Evolutionary conservation across 306 rosid genomes (phyloP).

Genomic region (Vigna trinervia): DNA sequence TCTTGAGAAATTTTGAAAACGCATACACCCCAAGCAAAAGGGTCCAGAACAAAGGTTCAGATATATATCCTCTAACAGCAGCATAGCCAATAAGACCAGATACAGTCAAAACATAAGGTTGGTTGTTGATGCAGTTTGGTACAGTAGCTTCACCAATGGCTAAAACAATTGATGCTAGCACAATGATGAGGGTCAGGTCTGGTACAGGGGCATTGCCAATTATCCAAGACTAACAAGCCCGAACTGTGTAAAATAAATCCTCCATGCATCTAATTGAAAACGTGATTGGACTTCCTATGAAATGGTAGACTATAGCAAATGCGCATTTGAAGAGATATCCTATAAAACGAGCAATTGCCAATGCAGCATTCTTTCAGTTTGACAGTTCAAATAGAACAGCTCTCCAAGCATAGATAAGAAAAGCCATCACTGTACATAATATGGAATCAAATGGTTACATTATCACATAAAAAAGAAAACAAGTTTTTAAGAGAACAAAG

Average conservation of each 20-base stretch:
- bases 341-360: constrained; percentile 54
- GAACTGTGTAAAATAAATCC: constrained; percentile 61
- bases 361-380: constrained; percentile 74
- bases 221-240: constrained; percentile 76
- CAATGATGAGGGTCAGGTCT: constrained; percentile 61
- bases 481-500: constrained; percentile 2
- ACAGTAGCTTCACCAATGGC: constrained; percentile 80
- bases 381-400: constrained; percentile 82
- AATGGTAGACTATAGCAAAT: constrained; percentile 65
- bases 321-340: constrained; percentile 64
- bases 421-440: constrained; percentile 66
- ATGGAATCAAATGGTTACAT: constrained; percentile 30
- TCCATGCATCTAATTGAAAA: constrained; percentile 65
- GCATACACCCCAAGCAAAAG: constrained; percentile 64
- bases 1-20: constrained; percentile 68
- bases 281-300: constrained; percentile 84
- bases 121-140: constrained; percentile 67
- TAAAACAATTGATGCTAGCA: constrained; percentile 72
- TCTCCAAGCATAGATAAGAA: constrained; percentile 92
- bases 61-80: constrained; percentile 73
- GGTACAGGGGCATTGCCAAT: constrained; percentile 76
- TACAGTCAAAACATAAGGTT: constrained; percentile 74
- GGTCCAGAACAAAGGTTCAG: constrained; percentile 95
- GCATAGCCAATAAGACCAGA: constrained; percentile 82
- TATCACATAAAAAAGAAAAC: constrained; percentile 6